Evolutionary conservation across 2,329 filamentous ascomycete species (phyloP), one percentile per base, ranked within the genome.

Genomic region (Fusarium equiseti): DNA sequence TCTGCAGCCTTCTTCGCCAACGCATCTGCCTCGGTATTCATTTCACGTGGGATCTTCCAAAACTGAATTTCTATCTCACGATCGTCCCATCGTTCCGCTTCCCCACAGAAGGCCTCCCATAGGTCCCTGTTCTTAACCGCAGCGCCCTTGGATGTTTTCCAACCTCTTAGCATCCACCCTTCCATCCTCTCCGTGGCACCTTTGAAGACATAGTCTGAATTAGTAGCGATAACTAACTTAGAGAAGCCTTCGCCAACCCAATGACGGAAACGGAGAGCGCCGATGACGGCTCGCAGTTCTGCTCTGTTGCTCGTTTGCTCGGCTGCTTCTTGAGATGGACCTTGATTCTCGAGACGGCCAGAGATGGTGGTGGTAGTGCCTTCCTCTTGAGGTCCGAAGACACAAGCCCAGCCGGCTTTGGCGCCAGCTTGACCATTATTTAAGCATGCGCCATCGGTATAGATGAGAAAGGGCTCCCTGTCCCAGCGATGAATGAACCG

Each of bases 121-220:
- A 89, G 66, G 63, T 89, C 86, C 62, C 73, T 77, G 64, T 88
- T 88, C 73, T 83, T 83, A 48, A 88, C 83, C 1, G 71, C 62
- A 1, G 16, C 67, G 0, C 78, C 76, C 4, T 52, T 63, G 1
- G 55, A 64, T 11, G 77, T 84, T 62, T 40, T 80, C 86, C 86
- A 89, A 8, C 76, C 80, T 16, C 82, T 83, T 8, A 54, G 55
- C 8, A 82, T 51, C 70, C 70, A 73, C 8, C 18, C 29, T 16
- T 35, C 20, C 2, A 13, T 35, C 64, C 61, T 55, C 9, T 44
- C 45, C 3, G 64, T 73, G 8, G 63, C 66, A 2, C 70, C 61
- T 5, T 71, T 53, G 31, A 60, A 59, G 0, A 66, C 67, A 6
- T 73, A 71, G 3, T 48, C 40, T 5, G 70, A 66, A 29, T 73